A percentile compares a stretch with the other conserved stretches of the same genome.
Evolutionary conservation across 805 yeast species (phyloP).

Genomic region (Saccharomycodes ludwigii): DNA sequence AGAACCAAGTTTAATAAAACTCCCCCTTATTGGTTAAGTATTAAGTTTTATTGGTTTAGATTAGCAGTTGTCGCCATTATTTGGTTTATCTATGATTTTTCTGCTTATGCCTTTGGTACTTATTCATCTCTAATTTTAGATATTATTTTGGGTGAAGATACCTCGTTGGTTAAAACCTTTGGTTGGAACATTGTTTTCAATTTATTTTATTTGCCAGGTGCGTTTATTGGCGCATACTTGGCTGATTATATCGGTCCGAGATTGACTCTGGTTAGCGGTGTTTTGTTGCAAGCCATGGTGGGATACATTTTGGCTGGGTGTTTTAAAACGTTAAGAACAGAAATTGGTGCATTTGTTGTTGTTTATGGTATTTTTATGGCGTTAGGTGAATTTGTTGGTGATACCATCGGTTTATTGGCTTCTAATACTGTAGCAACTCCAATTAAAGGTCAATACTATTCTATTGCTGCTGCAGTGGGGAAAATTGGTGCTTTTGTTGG

Average conservation of each 20-base stretch:
- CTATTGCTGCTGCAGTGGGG: slow-evolving; percentile 84
- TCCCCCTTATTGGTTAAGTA: slow-evolving; percentile 50
- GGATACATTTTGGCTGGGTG: slow-evolving; percentile 78
- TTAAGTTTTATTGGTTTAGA: slow-evolving; percentile 81
- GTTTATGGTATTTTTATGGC: slow-evolving; percentile 81
- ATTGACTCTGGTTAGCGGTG: slow-evolving; percentile 59
- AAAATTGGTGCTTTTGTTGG: slow-evolving; percentile 91
- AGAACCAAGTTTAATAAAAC: slow-evolving; percentile 58
- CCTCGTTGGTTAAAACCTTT: slow-evolving; percentile 57
- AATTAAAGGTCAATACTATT: slow-evolving; percentile 82
- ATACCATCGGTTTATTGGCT: slow-evolving; percentile 79
- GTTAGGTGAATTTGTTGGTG: slow-evolving; percentile 91
- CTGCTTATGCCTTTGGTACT: slow-evolving; percentile 77
- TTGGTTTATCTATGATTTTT: slow-evolving; percentile 89
- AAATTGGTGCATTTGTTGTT: slow-evolving; percentile 71
- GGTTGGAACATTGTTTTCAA: slow-evolving; percentile 91
- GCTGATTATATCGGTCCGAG: slow-evolving; percentile 93
- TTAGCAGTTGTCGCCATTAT: slow-evolving; percentile 55
- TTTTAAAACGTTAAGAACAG: slow-evolving; percentile 39
- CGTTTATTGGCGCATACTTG: slow-evolving; percentile 71
- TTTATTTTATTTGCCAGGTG: slow-evolving; percentile 82
- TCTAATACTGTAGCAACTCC: slow-evolving; percentile 80
- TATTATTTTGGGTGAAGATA: slow-evolving; percentile 41
- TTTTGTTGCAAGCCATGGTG: slow-evolving; percentile 57
- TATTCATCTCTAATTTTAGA: slow-evolving; percentile 64